Percentiles rank a stretch among this genome's conserved stretches.
Evolutionary conservation across 768 basidiomycete genomes (phyloP).

Genomic region (Paxillus ammoniavirescens): DNA sequence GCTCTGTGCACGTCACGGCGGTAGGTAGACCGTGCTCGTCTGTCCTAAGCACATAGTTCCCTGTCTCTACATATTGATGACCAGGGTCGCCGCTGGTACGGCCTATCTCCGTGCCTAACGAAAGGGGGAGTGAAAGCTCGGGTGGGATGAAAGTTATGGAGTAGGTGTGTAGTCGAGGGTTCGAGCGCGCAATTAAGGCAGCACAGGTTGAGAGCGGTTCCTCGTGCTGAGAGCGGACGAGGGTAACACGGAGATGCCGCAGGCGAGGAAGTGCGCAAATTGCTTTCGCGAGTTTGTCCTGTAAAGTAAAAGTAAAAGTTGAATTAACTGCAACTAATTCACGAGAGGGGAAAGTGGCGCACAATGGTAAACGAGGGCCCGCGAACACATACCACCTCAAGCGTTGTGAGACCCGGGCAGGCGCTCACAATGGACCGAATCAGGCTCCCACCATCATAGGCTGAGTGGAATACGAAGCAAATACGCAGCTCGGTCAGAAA

Average conservation of each 20-base stretch:
- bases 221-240: conserved; percentile 68
- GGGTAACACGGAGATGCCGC: conserved; percentile 57
- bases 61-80: conserved; percentile 36
- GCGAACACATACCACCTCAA: conserved; percentile 64
- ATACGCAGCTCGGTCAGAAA: conserved; percentile 59
- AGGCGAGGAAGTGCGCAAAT: conserved; percentile 63
- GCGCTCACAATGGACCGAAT: conserved; percentile 64
- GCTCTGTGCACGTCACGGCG: conserved; percentile 50
- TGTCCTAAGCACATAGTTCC: conserved; percentile 54
- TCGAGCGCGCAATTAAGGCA: conserved; percentile 57
- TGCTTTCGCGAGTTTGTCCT: conserved; percentile 52
- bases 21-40: conserved; percentile 67
- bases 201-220: conserved; percentile 59
- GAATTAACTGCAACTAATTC: neutral
- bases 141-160: conserved; percentile 64
- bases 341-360: conserved; percentile 15
- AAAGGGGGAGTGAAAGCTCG: conserved; percentile 48
- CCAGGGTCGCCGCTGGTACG: conserved; percentile 29
- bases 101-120: conserved; percentile 42
- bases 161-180: conserved; percentile 67
- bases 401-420: conserved; percentile 61
- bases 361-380: conserved; percentile 76
- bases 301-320: neutral
- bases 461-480: conserved; percentile 66
- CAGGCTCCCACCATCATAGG: conserved; percentile 71